Conservation (phyloP, 2,329 filamentous ascomycete genomes). For the Emergomyces orientalis region DNA sequence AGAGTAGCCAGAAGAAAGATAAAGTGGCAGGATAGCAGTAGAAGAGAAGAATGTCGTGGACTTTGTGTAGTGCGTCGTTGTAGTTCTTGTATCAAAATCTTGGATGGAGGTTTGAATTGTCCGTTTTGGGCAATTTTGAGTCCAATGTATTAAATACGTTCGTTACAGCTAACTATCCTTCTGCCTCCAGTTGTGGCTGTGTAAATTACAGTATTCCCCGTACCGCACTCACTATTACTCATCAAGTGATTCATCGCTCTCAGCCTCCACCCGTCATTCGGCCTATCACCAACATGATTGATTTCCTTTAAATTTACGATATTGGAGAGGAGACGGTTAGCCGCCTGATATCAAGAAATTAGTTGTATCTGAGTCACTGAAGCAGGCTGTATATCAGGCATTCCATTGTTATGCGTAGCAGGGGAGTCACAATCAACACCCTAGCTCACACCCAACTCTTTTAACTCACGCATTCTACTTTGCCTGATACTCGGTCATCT, state of each 20-base stretch:
- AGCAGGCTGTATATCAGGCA: background rate
- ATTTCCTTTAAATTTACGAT: background rate
- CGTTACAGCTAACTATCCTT: too few relatives aligned
- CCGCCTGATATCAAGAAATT: background rate
- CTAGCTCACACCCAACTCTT: background rate
- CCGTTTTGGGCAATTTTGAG: background rate
- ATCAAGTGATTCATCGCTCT: background rate
- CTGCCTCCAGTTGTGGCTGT: background rate
- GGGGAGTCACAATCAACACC: background rate
- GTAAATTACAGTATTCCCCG: background rate
- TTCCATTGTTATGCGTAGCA: background rate
- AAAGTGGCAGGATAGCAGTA: background rate
- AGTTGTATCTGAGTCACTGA: background rate
- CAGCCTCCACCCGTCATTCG: background rate
- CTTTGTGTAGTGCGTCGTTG: background rate
- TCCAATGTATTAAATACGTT: background rate
- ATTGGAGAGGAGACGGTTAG: background rate
- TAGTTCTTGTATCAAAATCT: background rate
- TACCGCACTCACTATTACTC: background rate
- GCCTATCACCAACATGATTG: background rate
- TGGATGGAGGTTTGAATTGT: background rate
- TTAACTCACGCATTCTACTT: background rate
- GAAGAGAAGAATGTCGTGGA: background rate
- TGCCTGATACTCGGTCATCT: conserved; percentile 6
- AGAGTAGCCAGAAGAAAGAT: background rate